Conservation (phyloP, 352 stramenopile genomes). For the Phytophthora uliginosa region DNA sequence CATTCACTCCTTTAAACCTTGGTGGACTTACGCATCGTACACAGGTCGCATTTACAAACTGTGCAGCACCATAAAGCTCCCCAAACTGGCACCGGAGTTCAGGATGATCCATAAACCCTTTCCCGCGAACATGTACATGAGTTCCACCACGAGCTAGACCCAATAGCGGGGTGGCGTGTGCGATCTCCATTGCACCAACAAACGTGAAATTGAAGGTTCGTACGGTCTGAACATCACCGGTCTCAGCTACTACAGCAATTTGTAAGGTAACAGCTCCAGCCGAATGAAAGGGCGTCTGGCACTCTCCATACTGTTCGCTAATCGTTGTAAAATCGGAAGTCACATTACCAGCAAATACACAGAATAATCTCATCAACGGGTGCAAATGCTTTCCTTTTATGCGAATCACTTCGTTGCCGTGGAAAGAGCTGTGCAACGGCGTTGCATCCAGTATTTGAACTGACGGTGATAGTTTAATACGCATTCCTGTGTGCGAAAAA, state of each 20-base stretch:
- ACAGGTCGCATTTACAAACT: constrained; percentile 39
- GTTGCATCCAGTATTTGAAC: constrained; percentile 16
- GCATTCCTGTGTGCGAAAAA: constrained; percentile 35
- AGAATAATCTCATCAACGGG: constrained; percentile 27
- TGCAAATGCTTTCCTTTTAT: constrained; percentile 37
- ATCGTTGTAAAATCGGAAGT: constrained; percentile 8
- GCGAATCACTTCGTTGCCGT: constrained; percentile 38
- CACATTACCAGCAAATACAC: constrained; percentile 36
- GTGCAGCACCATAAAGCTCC: constrained; percentile 18
- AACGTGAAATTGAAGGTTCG: constrained; percentile 48
- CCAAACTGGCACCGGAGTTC: constrained; percentile 53
- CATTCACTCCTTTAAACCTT: constrained; percentile 23
- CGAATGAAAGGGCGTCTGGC: constrained; percentile 35
- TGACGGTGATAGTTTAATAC: constrained; percentile 20
- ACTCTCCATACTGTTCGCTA: constrained; percentile 31
- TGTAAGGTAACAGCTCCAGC: constrained; percentile 29
- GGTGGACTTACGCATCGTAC: constrained; percentile 45
- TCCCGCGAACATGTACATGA: constrained; percentile 35
- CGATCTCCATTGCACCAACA: constrained; percentile 45
- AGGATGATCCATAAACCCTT: constrained; percentile 44
- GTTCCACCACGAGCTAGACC: constrained; percentile 46
- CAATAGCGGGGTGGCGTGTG: constrained; percentile 18
- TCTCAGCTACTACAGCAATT: constrained; percentile 21
- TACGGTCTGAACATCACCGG: constrained; percentile 3
- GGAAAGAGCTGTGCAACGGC: constrained; percentile 43